Evolutionary conservation across 176 grass and related monocot species (phyloP).

Genomic region (Poa pratensis): DNA sequence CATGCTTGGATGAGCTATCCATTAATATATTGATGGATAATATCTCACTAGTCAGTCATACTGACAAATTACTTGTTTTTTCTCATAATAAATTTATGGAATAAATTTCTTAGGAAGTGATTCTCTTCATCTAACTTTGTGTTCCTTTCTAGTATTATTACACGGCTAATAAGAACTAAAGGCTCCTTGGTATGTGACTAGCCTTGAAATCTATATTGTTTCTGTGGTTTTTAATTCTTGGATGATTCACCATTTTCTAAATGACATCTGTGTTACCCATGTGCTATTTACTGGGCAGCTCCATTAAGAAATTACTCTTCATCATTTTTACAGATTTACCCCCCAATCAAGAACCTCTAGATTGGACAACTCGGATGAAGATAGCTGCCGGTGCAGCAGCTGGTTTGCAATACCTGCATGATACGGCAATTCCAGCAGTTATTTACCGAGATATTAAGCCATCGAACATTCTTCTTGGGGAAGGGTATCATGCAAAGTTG

Average conservation of each 20-base stretch:
- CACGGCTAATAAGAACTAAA: neutral
- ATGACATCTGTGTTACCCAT: neutral
- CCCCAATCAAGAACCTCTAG: conserved; percentile 55
- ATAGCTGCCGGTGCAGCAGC: conserved; percentile 75
- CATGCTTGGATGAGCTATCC: neutral
- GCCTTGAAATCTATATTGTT: neutral
- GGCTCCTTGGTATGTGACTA: neutral
- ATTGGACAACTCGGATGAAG: conserved; percentile 85
- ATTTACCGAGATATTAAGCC: conserved; percentile 89
- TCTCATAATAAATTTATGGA: neutral
- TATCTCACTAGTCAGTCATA: neutral
- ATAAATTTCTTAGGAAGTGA: neutral
- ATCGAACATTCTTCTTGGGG: conserved; percentile 79
- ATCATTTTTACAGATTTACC: conserved; percentile 56
- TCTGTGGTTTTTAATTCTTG: conserved; percentile 6
- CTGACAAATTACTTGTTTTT: neutral
- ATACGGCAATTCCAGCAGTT: conserved; percentile 64
- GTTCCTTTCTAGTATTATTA: neutral
- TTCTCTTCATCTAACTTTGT: neutral
- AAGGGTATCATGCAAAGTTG: conserved; percentile 72
- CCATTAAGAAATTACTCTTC: neutral
- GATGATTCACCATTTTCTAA: conserved; percentile 28
- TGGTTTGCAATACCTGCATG: conserved; percentile 81
- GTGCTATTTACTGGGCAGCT: conserved; percentile 6
- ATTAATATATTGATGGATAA: neutral